phyloP scores from a whole-genome alignment of 257 asterid species.

The Nicotiana attenuata region DNA sequence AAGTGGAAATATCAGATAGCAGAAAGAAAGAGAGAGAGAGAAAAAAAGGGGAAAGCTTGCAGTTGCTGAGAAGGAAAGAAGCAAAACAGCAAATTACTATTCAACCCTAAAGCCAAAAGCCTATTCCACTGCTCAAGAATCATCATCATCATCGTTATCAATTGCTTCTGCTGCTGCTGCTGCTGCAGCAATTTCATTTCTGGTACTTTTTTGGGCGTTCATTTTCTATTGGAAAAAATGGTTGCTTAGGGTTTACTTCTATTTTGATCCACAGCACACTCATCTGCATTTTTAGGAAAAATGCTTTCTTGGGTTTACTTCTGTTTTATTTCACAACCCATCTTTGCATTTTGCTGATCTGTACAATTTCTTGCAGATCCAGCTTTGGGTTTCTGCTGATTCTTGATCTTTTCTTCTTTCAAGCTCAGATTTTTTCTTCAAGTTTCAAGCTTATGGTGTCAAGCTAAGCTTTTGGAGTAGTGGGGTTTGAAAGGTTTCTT shows the following conservation, averaged over 20 bases:
- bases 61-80: slow-evolving; percentile 30
- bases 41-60: slow-evolving; percentile 11
- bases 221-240: not conserved
- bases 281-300: not conserved
- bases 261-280: not conserved
- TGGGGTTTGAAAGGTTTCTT: not conserved
- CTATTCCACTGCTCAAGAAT: slow-evolving; percentile 19
- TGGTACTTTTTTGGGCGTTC: not conserved
- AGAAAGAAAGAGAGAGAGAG: slow-evolving; percentile 5
- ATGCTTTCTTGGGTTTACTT: not conserved
- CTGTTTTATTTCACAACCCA: slow-evolving; percentile 1
- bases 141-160: slow-evolving; percentile 36
- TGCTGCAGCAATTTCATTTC: not conserved
- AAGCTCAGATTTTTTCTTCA: not conserved
- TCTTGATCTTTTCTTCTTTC: slow-evolving; percentile 1
- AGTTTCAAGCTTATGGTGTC: not conserved
- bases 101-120: slow-evolving; percentile 3
- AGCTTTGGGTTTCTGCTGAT: not conserved
- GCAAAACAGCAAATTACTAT: slow-evolving; percentile 7
- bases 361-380: slow-evolving; percentile 10
- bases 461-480: not conserved
- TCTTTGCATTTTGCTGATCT: slow-evolving; percentile 16
- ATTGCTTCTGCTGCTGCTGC: not conserved
- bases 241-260: slow-evolving; percentile 9
- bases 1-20: not conserved